A percentile compares a stretch with the other conserved stretches of the same genome.
These are phyloP conservation scores for Colletotrichum eremochloae DNA, from an alignment of 2,329 filamentous ascomycete species.

Conservation along the genomic window DNA sequence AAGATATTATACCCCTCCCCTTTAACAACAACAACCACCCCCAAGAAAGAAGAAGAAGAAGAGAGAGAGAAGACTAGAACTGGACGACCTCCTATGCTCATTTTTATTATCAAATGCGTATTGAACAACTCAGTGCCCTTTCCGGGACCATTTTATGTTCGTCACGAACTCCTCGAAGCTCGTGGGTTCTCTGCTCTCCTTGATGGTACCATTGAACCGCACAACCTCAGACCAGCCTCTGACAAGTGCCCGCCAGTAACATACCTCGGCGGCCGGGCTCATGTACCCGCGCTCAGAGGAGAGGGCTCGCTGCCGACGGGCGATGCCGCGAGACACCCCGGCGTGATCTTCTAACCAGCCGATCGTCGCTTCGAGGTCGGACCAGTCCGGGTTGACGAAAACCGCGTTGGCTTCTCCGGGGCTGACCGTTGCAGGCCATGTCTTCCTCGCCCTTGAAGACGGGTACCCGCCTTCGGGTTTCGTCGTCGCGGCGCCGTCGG, in stretches of 20 bases:
- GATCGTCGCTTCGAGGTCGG: conserved; percentile 61
- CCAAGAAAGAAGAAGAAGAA: no score
- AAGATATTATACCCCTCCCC: background rate
- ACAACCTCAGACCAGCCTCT: conserved; percentile 62
- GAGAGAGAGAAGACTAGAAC: no score
- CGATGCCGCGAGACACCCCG: conserved; percentile 60
- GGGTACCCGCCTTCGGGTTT: background rate
- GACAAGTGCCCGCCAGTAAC: conserved; percentile 66
- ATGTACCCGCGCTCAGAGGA: conserved; percentile 61
- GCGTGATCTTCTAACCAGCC: conserved; percentile 61
- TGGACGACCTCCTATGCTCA: no score
- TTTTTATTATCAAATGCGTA: background rate
- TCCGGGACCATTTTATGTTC: background rate
- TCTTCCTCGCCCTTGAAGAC: conserved; percentile 16
- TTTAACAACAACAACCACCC: no score
- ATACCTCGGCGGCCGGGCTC: conserved; percentile 64
- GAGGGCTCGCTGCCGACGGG: conserved; percentile 59
- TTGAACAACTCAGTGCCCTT: conserved; percentile 3
- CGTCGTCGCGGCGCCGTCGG: background rate
- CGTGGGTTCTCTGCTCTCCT: conserved; percentile 34
- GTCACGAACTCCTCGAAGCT: conserved; percentile 40
- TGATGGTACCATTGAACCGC: conserved; percentile 48
- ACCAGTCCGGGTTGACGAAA: conserved; percentile 66
- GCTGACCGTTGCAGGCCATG: conserved; percentile 56
- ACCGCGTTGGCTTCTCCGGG: conserved; percentile 60